A percentile compares a stretch with the other conserved stretches of the same genome.
Evolutionary conservation across 805 yeast genomes (phyloP).

Genomic region (Ogataea polymorpha): DNA sequence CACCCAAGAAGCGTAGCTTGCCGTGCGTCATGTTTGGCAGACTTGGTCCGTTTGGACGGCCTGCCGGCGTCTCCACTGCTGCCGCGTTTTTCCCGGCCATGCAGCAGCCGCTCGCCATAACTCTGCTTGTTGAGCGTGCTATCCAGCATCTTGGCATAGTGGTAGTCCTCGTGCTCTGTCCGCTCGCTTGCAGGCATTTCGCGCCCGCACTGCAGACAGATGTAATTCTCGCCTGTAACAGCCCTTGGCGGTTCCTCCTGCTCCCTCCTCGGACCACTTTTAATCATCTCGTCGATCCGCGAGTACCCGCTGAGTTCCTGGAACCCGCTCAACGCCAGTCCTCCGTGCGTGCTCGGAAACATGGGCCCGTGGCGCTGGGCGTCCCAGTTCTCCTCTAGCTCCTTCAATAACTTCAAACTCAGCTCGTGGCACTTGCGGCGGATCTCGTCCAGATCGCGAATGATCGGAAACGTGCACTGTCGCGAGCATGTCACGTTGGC

Average conservation of each 20-base stretch:
- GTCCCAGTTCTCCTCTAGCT: conserved; percentile 28
- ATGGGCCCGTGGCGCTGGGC: conserved; percentile 24
- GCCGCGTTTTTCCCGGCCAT: conserved; percentile 2
- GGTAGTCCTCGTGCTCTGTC: conserved; percentile 29
- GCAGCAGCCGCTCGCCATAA: conserved; percentile 18
- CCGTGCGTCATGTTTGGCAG: background rate
- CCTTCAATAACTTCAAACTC: conserved; percentile 21
- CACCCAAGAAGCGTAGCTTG: conserved; percentile 5
- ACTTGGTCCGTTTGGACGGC: too few species aligned
- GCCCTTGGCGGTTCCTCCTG: too few species aligned
- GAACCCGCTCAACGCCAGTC: conserved; percentile 53
- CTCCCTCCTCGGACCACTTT: background rate
- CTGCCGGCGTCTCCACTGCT: background rate
- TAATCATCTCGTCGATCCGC: conserved; percentile 10
- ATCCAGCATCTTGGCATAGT: conserved; percentile 26
- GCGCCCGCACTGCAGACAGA: conserved; percentile 19
- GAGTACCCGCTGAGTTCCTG: conserved; percentile 32
- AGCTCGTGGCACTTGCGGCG: conserved; percentile 25
- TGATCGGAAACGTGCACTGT: conserved; percentile 40
- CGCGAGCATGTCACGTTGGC: conserved; percentile 33
- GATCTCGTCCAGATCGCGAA: conserved; percentile 38
- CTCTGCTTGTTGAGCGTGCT: conserved; percentile 16
- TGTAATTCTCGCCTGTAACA: background rate
- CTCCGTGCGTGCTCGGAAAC: conserved; percentile 51
- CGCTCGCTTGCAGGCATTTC: conserved; percentile 3